Evolutionary conservation across 176 grass and related monocot genomes (phyloP), one percentile per base, ranked within the genome.

Genomic region (Tillandsia leiboldiana): DNA sequence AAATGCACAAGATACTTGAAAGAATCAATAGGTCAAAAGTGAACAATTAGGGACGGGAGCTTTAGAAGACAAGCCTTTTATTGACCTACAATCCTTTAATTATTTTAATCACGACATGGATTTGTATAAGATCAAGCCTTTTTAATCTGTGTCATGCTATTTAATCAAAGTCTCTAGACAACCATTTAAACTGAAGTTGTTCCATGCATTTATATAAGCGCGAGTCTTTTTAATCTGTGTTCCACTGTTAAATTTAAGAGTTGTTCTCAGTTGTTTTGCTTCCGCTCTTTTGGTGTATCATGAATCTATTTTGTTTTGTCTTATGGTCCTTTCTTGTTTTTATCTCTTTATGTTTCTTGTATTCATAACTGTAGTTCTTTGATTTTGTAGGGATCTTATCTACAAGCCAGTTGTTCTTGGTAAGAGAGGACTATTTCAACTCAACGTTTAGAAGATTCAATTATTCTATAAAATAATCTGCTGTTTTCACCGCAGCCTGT

Each of bases 391-490:
- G 94, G 94, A 99, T 52, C 77, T 99, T 26, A 79, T 99, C 20
- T 90, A 93, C 70, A 99, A 99, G 77, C 94, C 94, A 29, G 62
- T 99, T 80, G 87, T 99, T 66, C 76, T 99, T 11, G 70, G 94
- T 93, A 90, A 90, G 84, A 73, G 22, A 71, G 76, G 11, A 49
- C 27, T 66, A 22, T 2, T 72, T 66, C 18, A 64, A 51, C 5
- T 72, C 47, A 50, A 72, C 66, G 50, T 63, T 17, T 73, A 69
- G 29, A n/a, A 26, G 51, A 8, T 74, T 48, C 23, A 11, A 26
- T 67, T 63, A 3, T 72, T 63, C 33, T 67, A 3, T 72, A 66
- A 68, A 42, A 33, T 77, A 49, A 84, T 75, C 58, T 80, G 49
- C 13, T 24, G 75, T 26, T 68, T 23, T 54, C 52, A 11, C n/a